Conservation (phyloP, 805 yeast species). For the Sugiyamaella boreocaroliniensis region DNA sequence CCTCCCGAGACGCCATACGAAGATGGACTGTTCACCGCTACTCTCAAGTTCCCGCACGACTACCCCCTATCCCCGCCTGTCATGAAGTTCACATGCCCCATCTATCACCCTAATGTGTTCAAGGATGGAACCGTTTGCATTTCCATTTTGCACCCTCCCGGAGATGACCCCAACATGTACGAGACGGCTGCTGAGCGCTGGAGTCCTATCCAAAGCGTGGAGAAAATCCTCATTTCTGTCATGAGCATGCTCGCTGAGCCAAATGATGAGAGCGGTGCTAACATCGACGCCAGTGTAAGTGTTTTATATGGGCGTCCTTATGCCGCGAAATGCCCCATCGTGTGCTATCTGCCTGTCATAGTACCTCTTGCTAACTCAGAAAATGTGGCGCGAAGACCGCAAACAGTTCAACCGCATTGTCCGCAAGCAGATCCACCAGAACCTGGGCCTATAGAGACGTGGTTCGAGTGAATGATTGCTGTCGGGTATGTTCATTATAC, state of each 20-base stretch:
- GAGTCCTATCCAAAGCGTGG: constrained; percentile 98
- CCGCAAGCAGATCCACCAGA: constrained; percentile 56
- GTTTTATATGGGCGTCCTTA: too few species aligned
- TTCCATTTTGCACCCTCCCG: constrained; percentile 91
- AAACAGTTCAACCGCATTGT: constrained; percentile 61
- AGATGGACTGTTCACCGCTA: constrained; percentile 80
- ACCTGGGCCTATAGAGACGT: constrained; percentile 53
- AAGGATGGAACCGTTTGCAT: constrained; percentile 95
- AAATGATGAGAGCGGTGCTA: constrained; percentile 93
- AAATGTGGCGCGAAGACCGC: constrained; percentile 85
- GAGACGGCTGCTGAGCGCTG: constrained; percentile 95
- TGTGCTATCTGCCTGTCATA: too few species aligned
- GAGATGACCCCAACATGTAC: constrained; percentile 94
- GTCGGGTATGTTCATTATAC: too few species aligned
- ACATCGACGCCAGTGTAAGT: constrained; percentile 51
- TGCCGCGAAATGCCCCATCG: too few species aligned
- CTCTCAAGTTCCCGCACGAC: constrained; percentile 63
- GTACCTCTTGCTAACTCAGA: constrained; percentile 31
- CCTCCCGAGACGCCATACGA: constrained; percentile 81
- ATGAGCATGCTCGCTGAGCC: constrained; percentile 95
- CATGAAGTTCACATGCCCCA: constrained; percentile 67
- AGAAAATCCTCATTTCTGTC: constrained; percentile 86
- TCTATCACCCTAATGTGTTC: constrained; percentile 89
- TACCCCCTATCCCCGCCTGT: constrained; percentile 81
- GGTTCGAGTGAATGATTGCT: too few species aligned